Evolutionary conservation across 2,329 filamentous ascomycete genomes (phyloP).

Genomic region (Hypoxylon sp.): DNA sequence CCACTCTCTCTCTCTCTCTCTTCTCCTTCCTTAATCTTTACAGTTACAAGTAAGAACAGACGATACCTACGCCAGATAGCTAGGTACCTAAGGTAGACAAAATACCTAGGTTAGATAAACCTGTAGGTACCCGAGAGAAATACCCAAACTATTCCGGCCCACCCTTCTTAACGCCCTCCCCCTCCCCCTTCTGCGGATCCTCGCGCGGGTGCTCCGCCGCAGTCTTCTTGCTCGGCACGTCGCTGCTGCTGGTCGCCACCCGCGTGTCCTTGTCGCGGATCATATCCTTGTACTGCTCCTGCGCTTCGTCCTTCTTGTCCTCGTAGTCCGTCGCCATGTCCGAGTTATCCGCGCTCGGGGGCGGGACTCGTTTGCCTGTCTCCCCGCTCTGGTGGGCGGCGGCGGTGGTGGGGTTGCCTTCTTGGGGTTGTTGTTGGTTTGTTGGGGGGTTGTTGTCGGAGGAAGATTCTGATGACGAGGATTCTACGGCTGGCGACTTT

Average conservation of each 20-base stretch:
- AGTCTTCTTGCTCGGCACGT: constrained; percentile 48
- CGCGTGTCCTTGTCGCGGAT: constrained; percentile 44
- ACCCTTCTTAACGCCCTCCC: constrained; percentile 44
- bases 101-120: background rate
- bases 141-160: constrained; percentile 21
- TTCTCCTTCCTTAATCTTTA: background rate
- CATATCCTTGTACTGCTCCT: constrained; percentile 48
- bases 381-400: constrained; percentile 23
- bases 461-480: constrained; percentile 9
- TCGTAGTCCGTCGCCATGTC: constrained; percentile 42
- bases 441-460: constrained; percentile 4
- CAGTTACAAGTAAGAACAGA: background rate
- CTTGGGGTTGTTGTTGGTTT: background rate
- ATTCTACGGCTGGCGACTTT: constrained; percentile 26
- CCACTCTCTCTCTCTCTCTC: too few relatives aligned
- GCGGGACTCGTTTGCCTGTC: constrained; percentile 40
- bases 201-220: constrained; percentile 47
- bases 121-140: background rate
- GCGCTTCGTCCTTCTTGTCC: constrained; percentile 44
- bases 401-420: constrained; percentile 24
- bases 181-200: constrained; percentile 50
- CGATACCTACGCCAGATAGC: background rate
- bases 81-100: background rate
- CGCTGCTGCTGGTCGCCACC: constrained; percentile 41
- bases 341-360: constrained; percentile 40